Evolutionary conservation across 176 grass and related monocot species (phyloP).

Genomic region (Paspalum vaginatum): DNA sequence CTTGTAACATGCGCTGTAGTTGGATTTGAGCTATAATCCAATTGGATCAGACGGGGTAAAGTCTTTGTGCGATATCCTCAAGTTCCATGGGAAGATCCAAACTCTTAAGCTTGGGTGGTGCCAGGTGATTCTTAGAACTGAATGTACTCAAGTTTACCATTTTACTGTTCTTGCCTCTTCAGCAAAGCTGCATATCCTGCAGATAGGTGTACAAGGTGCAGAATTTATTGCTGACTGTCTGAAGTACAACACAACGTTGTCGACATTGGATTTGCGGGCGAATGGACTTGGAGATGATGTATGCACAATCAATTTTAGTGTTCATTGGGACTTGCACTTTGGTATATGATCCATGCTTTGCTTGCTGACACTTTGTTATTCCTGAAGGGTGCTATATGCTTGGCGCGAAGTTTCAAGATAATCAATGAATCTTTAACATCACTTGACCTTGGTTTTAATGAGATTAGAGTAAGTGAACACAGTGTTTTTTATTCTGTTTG

Average conservation of each 20-base stretch:
- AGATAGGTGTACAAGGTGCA: slow-evolving; percentile 84
- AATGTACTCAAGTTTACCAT: slow-evolving; percentile 15
- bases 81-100: slow-evolving; percentile 88
- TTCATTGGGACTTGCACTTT: slow-evolving; percentile 38
- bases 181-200: slow-evolving; percentile 52
- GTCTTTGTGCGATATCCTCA: slow-evolving; percentile 82
- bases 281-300: slow-evolving; percentile 98
- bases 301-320: slow-evolving; percentile 19
- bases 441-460: slow-evolving; percentile 97
- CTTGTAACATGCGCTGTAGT: slow-evolving; percentile 53
- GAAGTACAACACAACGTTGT: slow-evolving; percentile 88
- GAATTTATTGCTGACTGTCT: slow-evolving; percentile 90
- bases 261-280: slow-evolving; percentile 85
- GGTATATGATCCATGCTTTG: slow-evolving; percentile 26
- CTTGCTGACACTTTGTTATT: slow-evolving; percentile 33
- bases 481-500: neutral
- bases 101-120: slow-evolving; percentile 98
- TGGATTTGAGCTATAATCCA: slow-evolving; percentile 97
- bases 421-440: slow-evolving; percentile 89
- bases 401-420: slow-evolving; percentile 92
- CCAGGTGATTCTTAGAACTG: slow-evolving; percentile 64
- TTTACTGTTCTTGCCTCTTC: slow-evolving; percentile 13
- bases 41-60: slow-evolving; percentile 86
- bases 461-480: slow-evolving; percentile 75
- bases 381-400: slow-evolving; percentile 83